Conservation (phyloP, 1,284 basidiomycete species). For the Bondarzewia mesenterica region DNA sequence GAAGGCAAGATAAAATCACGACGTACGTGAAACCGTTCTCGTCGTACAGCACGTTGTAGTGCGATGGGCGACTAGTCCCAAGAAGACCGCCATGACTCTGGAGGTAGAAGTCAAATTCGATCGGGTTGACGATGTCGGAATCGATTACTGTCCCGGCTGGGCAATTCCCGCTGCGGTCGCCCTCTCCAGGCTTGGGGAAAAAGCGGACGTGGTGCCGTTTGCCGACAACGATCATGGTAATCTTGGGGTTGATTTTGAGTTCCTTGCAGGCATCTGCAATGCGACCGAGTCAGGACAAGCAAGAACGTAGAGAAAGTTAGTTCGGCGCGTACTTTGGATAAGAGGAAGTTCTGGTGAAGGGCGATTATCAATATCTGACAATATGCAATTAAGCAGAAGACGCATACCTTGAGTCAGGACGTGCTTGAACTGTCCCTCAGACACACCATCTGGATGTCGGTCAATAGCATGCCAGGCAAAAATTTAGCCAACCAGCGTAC, state of each 20-base stretch:
- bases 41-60: conserved; percentile 60
- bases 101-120: conserved; percentile 77
- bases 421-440: conserved; percentile 69
- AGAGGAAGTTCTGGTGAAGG: conserved; percentile 41
- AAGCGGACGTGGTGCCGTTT: conserved; percentile 75
- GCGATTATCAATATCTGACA: neutral
- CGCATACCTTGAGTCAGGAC: conserved; percentile 51
- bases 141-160: conserved; percentile 72
- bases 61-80: conserved; percentile 46
- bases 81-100: conserved; percentile 65
- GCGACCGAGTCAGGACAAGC: neutral
- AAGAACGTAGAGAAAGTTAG: neutral
- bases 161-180: conserved; percentile 64
- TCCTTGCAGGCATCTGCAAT: conserved; percentile 46
- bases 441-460: conserved; percentile 57
- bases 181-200: conserved; percentile 51
- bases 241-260: conserved; percentile 49
- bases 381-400: neutral
- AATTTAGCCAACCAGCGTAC: conserved; percentile 25
- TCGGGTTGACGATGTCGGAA: conserved; percentile 59
- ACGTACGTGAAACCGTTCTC: conserved; percentile 49
- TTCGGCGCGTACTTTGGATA: conserved; percentile 37
- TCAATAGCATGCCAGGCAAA: conserved; percentile 3
- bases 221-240: conserved; percentile 70
- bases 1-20: conserved; percentile 13